Conservation (phyloP, 495 filamentous ascomycete genomes). For the Penicillium ucsense region DNA sequence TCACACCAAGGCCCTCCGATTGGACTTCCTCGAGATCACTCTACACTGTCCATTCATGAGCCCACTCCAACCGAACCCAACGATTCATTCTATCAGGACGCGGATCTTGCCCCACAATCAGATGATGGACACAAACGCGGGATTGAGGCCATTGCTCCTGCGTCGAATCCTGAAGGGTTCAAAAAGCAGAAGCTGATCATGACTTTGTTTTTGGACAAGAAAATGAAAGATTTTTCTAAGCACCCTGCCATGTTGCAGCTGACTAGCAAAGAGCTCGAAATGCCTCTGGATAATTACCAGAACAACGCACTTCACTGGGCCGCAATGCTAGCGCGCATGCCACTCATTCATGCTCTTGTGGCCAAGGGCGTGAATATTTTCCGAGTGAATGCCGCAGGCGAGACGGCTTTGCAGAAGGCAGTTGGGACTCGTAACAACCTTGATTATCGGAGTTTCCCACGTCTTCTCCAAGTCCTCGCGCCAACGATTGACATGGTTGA, state of each 20-base stretch:
- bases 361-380: slow-evolving; percentile 74
- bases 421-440: slow-evolving; percentile 84
- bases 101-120: slow-evolving; percentile 36
- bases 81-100: slow-evolving; percentile 69
- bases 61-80: slow-evolving; percentile 79
- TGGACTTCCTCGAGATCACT: slow-evolving; percentile 26
- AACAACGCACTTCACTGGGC: slow-evolving; percentile 96
- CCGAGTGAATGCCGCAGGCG: slow-evolving; percentile 76
- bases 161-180: slow-evolving; percentile 54
- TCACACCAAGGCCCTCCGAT: slow-evolving; percentile 39
- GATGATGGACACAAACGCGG: slow-evolving; percentile 47
- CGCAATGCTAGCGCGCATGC: slow-evolving; percentile 81
- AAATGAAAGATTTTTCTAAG: slow-evolving; percentile 50
- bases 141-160: slow-evolving; percentile 59
- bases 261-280: slow-evolving; percentile 74
- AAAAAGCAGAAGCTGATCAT: slow-evolving; percentile 71
- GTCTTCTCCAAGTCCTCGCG: slow-evolving; percentile 77
- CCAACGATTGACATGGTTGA: slow-evolving; percentile 88
- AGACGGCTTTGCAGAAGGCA: slow-evolving; percentile 84
- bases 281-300: slow-evolving; percentile 74
- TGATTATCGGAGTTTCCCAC: slow-evolving; percentile 71
- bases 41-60: slow-evolving; percentile 34
- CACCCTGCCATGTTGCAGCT: slow-evolving; percentile 60
- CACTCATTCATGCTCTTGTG: slow-evolving; percentile 70
- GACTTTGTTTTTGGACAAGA: slow-evolving; percentile 74